Evolutionary conservation across 768 basidiomycete species (phyloP).

Genomic region (Candolleomyces eurysporus): DNA sequence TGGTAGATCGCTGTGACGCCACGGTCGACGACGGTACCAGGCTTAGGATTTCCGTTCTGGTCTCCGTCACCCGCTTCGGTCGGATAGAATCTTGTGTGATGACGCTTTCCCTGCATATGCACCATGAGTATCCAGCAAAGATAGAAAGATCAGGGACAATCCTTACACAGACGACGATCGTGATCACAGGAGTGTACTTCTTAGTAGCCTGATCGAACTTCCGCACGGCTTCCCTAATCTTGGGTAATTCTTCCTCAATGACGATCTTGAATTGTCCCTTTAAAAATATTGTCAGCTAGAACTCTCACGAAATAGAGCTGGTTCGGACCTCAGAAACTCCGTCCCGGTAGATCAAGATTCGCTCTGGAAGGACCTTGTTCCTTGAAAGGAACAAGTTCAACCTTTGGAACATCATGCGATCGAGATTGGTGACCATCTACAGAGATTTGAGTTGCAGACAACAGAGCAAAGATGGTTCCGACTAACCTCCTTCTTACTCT

Average conservation of each 20-base stretch:
- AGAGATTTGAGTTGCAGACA: not conserved
- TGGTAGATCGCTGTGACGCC: constrained; percentile 69
- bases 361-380: constrained; percentile 57
- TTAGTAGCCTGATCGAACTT: constrained; percentile 40
- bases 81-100: constrained; percentile 65
- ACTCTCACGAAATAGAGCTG: constrained; percentile 22
- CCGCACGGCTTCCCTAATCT: constrained; percentile 57
- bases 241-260: constrained; percentile 60
- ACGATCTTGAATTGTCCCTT: constrained; percentile 76
- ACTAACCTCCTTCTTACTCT: constrained; percentile 70
- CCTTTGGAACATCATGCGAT: constrained; percentile 65
- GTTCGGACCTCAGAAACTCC: constrained; percentile 71
- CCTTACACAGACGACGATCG: constrained; percentile 76
- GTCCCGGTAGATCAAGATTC: constrained; percentile 75
- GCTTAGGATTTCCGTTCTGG: constrained; percentile 66
- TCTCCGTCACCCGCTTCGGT: constrained; percentile 51
- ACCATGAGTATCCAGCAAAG: constrained; percentile 18
- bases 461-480: not conserved
- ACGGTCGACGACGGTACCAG: constrained; percentile 80
- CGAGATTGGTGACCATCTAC: constrained; percentile 77
- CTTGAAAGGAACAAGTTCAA: constrained; percentile 47
- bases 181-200: constrained; percentile 54
- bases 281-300: constrained; percentile 18
- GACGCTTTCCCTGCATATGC: constrained; percentile 40
- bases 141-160: constrained; percentile 17